Conservation (phyloP, 2,329 filamentous ascomycete genomes). For the Fusarium incarnatum region DNA sequence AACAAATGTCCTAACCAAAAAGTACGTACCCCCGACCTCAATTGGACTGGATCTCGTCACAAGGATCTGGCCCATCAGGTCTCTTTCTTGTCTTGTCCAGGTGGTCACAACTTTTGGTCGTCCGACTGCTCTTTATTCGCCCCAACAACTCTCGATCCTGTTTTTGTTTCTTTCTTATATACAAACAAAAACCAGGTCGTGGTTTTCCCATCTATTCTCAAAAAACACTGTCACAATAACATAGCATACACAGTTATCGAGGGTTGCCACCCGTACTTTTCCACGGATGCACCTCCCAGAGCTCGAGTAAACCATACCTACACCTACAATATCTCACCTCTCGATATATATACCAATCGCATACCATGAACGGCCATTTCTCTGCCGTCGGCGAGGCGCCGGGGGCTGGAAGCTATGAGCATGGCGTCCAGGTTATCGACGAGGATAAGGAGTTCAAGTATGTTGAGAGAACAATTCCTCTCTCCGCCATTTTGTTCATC, state of each 20-base stretch:
- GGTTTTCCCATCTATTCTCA: background rate
- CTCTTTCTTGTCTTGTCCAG: slow-evolving; percentile 38
- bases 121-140: slow-evolving; percentile 36
- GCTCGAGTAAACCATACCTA: slow-evolving; percentile 14
- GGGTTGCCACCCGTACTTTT: slow-evolving; percentile 30
- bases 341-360: slow-evolving; percentile 37
- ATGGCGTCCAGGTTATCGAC: slow-evolving; percentile 97
- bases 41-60: slow-evolving; percentile 26
- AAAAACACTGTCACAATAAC: slow-evolving; percentile 16
- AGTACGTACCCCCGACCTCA: slow-evolving; percentile 36
- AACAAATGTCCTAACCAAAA: background rate
- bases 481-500: slow-evolving; percentile 16
- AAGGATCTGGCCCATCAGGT: slow-evolving; percentile 36
- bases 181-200: background rate
- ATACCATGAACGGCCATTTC: slow-evolving; percentile 82
- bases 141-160: slow-evolving; percentile 35
- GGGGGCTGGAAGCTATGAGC: slow-evolving; percentile 77
- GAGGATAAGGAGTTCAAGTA: slow-evolving; percentile 96
- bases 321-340: slow-evolving; percentile 2
- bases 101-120: slow-evolving; percentile 45
- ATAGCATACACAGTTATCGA: slow-evolving; percentile 16
- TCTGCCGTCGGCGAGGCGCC: slow-evolving; percentile 76
- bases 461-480: slow-evolving; percentile 49
- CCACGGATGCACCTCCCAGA: slow-evolving; percentile 39
- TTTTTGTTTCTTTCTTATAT: background rate